phyloP scores from a whole-genome alignment of 1,284 basidiomycete genomes.

The Cryptococcus maquisensis region DNA sequence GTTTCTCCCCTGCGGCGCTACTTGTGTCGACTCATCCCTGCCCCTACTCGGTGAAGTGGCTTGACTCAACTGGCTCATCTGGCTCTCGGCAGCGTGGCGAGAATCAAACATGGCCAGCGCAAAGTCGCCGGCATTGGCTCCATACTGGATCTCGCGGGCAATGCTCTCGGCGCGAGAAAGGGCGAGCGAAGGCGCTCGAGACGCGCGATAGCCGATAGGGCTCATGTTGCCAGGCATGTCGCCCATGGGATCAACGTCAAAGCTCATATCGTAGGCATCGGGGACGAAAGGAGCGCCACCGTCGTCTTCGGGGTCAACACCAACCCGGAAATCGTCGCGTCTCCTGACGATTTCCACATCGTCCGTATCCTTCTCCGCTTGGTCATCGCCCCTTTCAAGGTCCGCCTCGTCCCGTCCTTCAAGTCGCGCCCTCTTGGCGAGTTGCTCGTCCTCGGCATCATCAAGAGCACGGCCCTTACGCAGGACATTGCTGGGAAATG shows the following conservation, averaged over 20 bases:
- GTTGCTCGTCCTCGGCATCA: constrained; percentile 38
- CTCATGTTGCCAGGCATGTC: constrained; percentile 29
- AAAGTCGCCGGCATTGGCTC: constrained; percentile 52
- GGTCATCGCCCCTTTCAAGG: not conserved
- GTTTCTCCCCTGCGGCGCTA: constrained; percentile 51
- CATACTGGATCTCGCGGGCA: constrained; percentile 50
- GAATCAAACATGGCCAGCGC: constrained; percentile 79
- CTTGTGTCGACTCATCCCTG: constrained; percentile 58
- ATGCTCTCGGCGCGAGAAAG: constrained; percentile 41
- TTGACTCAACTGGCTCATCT: constrained; percentile 16
- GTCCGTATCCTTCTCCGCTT: constrained; percentile 9
- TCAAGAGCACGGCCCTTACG: constrained; percentile 54
- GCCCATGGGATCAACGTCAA: constrained; percentile 13
- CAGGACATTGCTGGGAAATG: constrained; percentile 63
- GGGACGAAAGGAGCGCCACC: constrained; percentile 17
- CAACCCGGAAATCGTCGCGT: constrained; percentile 8
- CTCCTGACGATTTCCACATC: not conserved
- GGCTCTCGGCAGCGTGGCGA: constrained; percentile 48
- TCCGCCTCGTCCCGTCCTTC: constrained; percentile 15
- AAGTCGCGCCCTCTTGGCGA: constrained; percentile 33
- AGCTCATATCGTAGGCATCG: constrained; percentile 40
- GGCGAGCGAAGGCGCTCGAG: constrained; percentile 27
- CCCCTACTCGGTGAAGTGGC: constrained; percentile 23
- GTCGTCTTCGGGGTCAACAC: constrained; percentile 5
- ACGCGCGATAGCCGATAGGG: constrained; percentile 9